A percentile compares a stretch with the other conserved stretches of the same genome.
These are phyloP conservation scores for Penicillium sp. DNA, from an alignment of 2,329 filamentous ascomycete genomes.

Conservation along the genomic window DNA sequence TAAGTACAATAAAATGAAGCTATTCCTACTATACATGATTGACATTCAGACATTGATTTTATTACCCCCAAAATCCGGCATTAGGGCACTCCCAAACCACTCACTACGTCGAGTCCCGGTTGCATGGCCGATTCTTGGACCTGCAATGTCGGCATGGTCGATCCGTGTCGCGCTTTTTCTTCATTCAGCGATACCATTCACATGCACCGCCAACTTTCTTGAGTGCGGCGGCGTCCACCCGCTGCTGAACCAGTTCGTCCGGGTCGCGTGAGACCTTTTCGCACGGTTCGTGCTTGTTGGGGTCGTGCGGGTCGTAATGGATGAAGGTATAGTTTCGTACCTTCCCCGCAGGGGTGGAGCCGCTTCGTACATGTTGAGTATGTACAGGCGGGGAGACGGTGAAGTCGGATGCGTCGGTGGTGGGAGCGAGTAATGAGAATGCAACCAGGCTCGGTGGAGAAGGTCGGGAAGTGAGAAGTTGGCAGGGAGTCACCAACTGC, in stretches of 20 bases:
- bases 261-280: slow-evolving; percentile 11
- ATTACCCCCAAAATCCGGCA: no score
- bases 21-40: no score
- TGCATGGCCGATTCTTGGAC: slow-evolving; percentile 15
- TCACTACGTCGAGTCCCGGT: slow-evolving; percentile 21
- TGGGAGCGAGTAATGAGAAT: not conserved
- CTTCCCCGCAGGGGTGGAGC: no score
- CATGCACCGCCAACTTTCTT: slow-evolving; percentile 29
- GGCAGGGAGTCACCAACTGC: not conserved
- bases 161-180: slow-evolving; percentile 25
- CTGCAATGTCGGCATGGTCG: slow-evolving; percentile 20
- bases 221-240: slow-evolving; percentile 16
- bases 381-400: not conserved
- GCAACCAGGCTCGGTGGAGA: not conserved
- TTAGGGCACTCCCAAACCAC: no score
- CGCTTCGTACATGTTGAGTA: not conserved
- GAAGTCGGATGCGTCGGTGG: no score
- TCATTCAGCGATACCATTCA: slow-evolving; percentile 27
- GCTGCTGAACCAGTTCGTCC: slow-evolving; percentile 16
- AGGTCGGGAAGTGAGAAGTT: not conserved
- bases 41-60: no score
- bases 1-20: no score
- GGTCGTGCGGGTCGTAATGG: slow-evolving; percentile 18
- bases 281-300: not conserved
- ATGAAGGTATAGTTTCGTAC: no score